Base-by-base conservation (phyloP, 345 rosid genomes). In the Arabis alpina region DNA sequence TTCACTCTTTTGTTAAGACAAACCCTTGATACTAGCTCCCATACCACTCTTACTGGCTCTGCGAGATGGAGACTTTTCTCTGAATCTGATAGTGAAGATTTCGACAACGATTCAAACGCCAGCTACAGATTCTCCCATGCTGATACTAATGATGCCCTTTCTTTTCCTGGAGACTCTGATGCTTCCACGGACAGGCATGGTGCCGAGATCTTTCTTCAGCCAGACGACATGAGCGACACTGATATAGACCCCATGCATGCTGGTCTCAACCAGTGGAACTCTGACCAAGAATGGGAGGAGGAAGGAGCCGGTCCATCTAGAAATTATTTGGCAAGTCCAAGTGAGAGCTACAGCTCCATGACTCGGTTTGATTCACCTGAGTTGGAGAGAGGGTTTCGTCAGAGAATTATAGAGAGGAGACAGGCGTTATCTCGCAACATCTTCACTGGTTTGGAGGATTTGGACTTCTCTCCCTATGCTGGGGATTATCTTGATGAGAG, bases 231-330 rank as follows among this genome's bases (percentile, higher is more conserved):
- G 66, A 86, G 87, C 67, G 81, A 83, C 71, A 79, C 87, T 68
- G 97, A 90, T 79, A 90, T 93, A 54, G 98, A 93, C 83, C 98
- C 98, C 2, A 90, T 93, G 98, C 86, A 82, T 66, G 87, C 97
- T 73, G 91, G 89, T 76, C 61, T 81, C 45, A 72, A 66, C 80
- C 98, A 75, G 14, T 90, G 98, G 98, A 71, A 74, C 79, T 86
- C 84, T 8, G 96, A 84, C 80, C 85, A 84, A n/a, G 79, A 81
- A 34, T 81, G 70, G 43, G 81, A 79, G 9, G 94, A 84, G 71
- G 88, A 79, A 55, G 81, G 75, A 27, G 60, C 77, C 14, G 71
- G 50, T 70, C 83, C 61, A 51, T 73, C 78, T 3, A 25, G 19
- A 42, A 77, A 72, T 63, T 54, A 66, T 74, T 71, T 80, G 54